Evolutionary conservation across 1,139 yeast genomes (phyloP), one percentile per base, ranked within the genome.

Genomic region (Magnusiomyces sp.): DNA sequence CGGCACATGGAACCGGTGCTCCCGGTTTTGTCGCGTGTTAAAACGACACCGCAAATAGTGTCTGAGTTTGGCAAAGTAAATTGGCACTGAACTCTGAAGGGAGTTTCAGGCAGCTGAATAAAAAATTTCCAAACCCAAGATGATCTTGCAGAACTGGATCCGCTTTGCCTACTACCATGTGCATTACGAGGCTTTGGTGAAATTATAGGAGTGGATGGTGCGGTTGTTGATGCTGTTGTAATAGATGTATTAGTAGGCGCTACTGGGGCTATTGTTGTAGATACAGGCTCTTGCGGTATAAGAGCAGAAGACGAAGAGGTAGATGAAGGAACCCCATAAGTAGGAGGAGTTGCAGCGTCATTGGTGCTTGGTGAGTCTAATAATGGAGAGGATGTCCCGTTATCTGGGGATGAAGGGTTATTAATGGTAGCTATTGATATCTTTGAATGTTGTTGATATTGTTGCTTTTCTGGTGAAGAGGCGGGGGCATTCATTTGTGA

Each of bases 1-100:
- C 54, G 50, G 45, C 52, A 50, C 54, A 52, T 52, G 27, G 52
- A 49, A 7, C 54, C 54, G n/a, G 54, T 52, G 19, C 49, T 44
- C 14, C 54, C 54, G 10, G 54, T 52, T 42, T 52, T 52, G 50
- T 52, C 54, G 14, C 54, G 49, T 11, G 54, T 52, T 19, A 52
- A 33, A 19, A 50, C 40, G 7, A 52, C 52, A 13, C 54, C 54
- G 27, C 54, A 52, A 19, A 50, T 52, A 17, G 48, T 31, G 31
- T 43, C 46, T 11, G 46, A 42, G 13, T 6, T 5, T 11, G 49
- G 51, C n/a, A n/a, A n/a, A 2, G 33, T 40, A 5, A 42, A 29
- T 40, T 45, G 52, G 45, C 54, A 52, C 23, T 52, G 52, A 11
- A 52, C 54, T 3, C 54, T 37, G 48, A 50, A 50, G 9, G 52